Evolutionary conservation across 129 eudicot genomes (phyloP).

Genomic region (Gnaphalium uliginosum): DNA sequence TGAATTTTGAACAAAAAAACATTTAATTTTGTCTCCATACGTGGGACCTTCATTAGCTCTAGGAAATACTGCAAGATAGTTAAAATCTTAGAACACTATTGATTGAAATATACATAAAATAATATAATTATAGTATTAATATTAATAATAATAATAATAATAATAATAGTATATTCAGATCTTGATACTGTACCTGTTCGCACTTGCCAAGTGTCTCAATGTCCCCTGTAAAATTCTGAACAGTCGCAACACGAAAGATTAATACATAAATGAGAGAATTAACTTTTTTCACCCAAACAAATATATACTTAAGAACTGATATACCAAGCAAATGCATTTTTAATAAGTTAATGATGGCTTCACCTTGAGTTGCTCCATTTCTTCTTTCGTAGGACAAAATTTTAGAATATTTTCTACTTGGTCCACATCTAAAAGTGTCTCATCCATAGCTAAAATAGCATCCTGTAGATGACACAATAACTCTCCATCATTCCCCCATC

Average conservation of each 20-base stretch:
- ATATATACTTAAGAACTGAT: not conserved
- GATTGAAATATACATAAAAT: not conserved
- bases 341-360: constrained; percentile 16
- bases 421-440: constrained; percentile 66
- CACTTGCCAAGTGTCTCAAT: constrained; percentile 66
- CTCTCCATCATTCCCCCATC: constrained; percentile 11
- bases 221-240: constrained; percentile 72
- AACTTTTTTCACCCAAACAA: not conserved
- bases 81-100: not conserved
- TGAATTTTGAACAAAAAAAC: constrained; percentile 88
- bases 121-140: no score
- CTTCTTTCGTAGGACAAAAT: constrained; percentile 86
- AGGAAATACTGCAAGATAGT: constrained; percentile 57
- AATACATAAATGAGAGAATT: constrained; percentile 29
- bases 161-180: not conserved
- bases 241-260: constrained; percentile 36
- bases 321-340: constrained; percentile 10
- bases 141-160: not conserved
- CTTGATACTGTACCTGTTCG: constrained; percentile 58
- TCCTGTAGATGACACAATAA: constrained; percentile 41
- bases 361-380: constrained; percentile 89
- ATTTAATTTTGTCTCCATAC: constrained; percentile 83
- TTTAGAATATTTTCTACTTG: constrained; percentile 83
- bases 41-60: constrained; percentile 97
- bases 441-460: constrained; percentile 82